Conservation (phyloP, 2,329 filamentous ascomycete species). For the Dothistroma septosporum region DNA sequence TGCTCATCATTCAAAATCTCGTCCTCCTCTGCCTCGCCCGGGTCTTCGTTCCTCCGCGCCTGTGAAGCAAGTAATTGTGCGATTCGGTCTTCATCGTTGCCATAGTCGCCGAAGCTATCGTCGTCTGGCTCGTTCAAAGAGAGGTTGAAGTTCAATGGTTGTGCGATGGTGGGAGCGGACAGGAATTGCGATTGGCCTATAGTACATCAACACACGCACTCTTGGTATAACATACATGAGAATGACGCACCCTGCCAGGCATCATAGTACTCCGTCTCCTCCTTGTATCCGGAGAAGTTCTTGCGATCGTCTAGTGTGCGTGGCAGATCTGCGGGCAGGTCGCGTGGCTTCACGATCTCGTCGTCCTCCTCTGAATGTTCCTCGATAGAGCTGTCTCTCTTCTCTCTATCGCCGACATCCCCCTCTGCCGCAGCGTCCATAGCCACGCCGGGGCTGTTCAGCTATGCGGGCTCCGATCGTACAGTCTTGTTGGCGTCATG, state of each 20-base stretch:
- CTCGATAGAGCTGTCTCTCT: slow-evolving; percentile 7
- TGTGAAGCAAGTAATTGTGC: slow-evolving; percentile 96
- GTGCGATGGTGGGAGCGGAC: slow-evolving; percentile 77
- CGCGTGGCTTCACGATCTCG: slow-evolving; percentile 37
- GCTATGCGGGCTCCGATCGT: not conserved
- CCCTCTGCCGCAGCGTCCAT: slow-evolving; percentile 18
- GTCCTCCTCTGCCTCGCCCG: slow-evolving; percentile 73
- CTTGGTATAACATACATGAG: slow-evolving; percentile 28
- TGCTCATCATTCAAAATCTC: slow-evolving; percentile 70
- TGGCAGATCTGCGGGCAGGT: slow-evolving; percentile 79
- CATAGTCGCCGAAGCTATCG: slow-evolving; percentile 48
- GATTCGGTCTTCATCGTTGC: slow-evolving; percentile 79
- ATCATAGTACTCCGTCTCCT: slow-evolving; percentile 97
- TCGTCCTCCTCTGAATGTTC: slow-evolving; percentile 23
- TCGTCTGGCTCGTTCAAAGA: slow-evolving; percentile 74
- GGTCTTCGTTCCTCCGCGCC: slow-evolving; percentile 62
- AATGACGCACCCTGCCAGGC: slow-evolving; percentile 80
- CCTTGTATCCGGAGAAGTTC: slow-evolving; percentile 60
- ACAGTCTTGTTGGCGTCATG: slow-evolving; percentile 1
- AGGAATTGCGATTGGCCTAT: slow-evolving; percentile 92
- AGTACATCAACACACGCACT: slow-evolving; percentile 10
- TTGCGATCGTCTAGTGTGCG: slow-evolving; percentile 86
- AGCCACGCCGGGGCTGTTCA: not conserved
- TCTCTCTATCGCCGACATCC: slow-evolving; percentile 7
- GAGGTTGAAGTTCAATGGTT: slow-evolving; percentile 80